A percentile compares a stretch with the other conserved stretches of the same genome.
These are phyloP conservation scores for Nicotiana tomentosiformis DNA, from an alignment of 257 asterid species.

Conservation along the genomic window DNA sequence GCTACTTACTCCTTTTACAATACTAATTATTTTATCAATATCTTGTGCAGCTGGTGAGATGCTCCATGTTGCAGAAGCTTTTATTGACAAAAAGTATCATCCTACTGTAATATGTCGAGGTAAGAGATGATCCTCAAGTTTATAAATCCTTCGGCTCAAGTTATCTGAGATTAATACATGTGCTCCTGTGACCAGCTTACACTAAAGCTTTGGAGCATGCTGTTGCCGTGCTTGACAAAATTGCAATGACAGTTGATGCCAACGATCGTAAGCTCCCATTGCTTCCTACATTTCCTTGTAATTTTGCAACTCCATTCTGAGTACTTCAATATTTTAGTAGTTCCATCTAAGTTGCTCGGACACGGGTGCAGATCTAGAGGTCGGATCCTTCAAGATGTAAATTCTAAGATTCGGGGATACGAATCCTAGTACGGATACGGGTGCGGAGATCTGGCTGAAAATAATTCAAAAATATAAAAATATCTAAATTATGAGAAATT, in stretches of 20 bases:
- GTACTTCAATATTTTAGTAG: neutral
- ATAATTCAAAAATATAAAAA: no score
- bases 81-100: constrained; percentile 83
- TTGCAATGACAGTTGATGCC: constrained; percentile 73
- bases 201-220: constrained; percentile 93
- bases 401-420: no score
- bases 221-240: constrained; percentile 73
- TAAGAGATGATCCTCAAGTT: constrained; percentile 11
- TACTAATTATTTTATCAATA: neutral
- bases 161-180: neutral
- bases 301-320: neutral
- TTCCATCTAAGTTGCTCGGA: neutral
- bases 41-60: constrained; percentile 86
- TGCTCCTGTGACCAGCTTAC: constrained; percentile 50
- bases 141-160: neutral
- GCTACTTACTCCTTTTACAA: neutral
- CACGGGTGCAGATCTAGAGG: no score
- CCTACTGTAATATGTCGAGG: constrained; percentile 96
- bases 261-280: constrained; percentile 70
- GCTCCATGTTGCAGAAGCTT: constrained; percentile 99
- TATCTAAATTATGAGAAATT: no score
- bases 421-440: no score
- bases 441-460: no score
- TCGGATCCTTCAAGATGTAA: no score
- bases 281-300: neutral